These are phyloP conservation scores for Coniochaeta pulveracea DNA, from an alignment of 2,329 filamentous ascomycete genomes.

Conservation along the genomic window DNA sequence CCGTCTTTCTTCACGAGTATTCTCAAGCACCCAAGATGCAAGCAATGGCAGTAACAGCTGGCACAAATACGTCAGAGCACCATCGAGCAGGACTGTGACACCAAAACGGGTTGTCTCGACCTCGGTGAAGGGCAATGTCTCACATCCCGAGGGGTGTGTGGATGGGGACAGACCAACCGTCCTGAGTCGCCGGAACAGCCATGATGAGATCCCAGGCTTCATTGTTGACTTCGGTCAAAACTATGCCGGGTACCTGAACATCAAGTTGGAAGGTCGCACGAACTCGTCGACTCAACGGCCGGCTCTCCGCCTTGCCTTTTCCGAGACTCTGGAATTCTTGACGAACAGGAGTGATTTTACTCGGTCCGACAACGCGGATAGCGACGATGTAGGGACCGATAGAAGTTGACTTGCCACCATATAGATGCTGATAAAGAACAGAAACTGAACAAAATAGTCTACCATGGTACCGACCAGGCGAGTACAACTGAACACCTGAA, in stretches of 20 bases:
- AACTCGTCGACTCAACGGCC: constrained; percentile 16
- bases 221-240: constrained; percentile 40
- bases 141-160: constrained; percentile 23
- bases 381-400: constrained; percentile 11
- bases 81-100: constrained; percentile 4
- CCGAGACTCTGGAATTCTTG: constrained; percentile 33
- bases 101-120: constrained; percentile 5
- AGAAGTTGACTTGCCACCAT: no score
- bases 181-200: constrained; percentile 14
- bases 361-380: constrained; percentile 29
- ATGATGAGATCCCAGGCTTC: constrained; percentile 20
- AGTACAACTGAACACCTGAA: constrained; percentile 6
- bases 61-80: constrained; percentile 9
- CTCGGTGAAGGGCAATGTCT: constrained; percentile 22
- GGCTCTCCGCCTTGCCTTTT: constrained; percentile 34
- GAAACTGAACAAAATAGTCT: constrained; percentile 8
- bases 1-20: no score
- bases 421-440: no score
- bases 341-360: constrained; percentile 34
- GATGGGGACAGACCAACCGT: constrained; percentile 17
- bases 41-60: constrained; percentile 6
- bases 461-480: constrained; percentile 33
- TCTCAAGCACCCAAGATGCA: no score
- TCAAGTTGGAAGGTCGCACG: constrained; percentile 26
- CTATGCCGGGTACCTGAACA: constrained; percentile 28